Conservation (phyloP, 257 asterid species). For the Lavandula angustifolia region DNA sequence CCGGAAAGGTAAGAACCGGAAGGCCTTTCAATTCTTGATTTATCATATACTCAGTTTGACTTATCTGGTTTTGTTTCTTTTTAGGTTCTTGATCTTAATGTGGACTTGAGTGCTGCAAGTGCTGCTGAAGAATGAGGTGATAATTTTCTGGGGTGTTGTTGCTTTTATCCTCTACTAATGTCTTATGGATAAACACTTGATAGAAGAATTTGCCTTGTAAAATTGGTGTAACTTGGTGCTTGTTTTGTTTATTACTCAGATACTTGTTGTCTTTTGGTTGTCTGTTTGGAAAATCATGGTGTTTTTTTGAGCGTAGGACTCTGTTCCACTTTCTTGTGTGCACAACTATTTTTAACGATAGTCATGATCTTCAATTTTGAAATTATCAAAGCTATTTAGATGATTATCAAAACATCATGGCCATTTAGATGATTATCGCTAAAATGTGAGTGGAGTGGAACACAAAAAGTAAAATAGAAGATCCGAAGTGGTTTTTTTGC, state of each 20-base stretch:
- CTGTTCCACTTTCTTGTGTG: no score
- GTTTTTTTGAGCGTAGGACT: no score
- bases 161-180: constrained; percentile 22
- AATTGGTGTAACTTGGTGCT: constrained; percentile 17
- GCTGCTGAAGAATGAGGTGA: constrained; percentile 58
- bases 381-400: no score
- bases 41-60: not conserved
- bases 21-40: no score
- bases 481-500: no score
- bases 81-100: constrained; percentile 60
- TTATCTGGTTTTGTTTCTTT: not conserved
- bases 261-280: constrained; percentile 16
- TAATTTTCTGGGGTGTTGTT: constrained; percentile 5
- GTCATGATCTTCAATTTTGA: no score
- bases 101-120: constrained; percentile 60
- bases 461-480: no score
- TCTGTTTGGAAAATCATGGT: not conserved
- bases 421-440: no score
- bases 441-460: no score
- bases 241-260: constrained; percentile 27
- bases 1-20: constrained; percentile 57
- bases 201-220: constrained; percentile 32
- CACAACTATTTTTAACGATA: no score
- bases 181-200: constrained; percentile 24
- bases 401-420: no score